phyloP scores from a whole-genome alignment of 768 basidiomycete genomes.

The Heimioporus sp. region DNA sequence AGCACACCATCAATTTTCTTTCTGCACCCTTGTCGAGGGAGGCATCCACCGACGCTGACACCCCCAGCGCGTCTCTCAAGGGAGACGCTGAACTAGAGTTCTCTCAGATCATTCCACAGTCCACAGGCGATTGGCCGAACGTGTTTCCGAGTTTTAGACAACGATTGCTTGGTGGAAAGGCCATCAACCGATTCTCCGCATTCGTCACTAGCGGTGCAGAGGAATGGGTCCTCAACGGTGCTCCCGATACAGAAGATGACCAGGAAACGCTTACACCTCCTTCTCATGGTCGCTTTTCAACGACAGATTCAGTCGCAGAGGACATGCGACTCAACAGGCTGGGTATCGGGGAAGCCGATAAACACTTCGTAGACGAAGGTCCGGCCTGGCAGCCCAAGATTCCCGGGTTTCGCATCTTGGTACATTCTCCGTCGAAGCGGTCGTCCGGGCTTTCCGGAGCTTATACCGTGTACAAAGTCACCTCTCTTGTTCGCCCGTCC shows the following conservation, averaged over 20 bases:
- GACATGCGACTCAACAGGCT: slow-evolving; percentile 36
- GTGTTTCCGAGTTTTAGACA: slow-evolving; percentile 66
- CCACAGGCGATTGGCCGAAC: slow-evolving; percentile 64
- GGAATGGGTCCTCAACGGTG: slow-evolving; percentile 75
- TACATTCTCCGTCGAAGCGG: slow-evolving; percentile 81
- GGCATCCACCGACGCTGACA: slow-evolving; percentile 45
- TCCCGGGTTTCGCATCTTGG: slow-evolving; percentile 68
- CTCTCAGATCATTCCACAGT: slow-evolving; percentile 55
- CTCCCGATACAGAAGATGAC: slow-evolving; percentile 31
- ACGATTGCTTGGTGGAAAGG: slow-evolving; percentile 73
- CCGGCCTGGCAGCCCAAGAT: slow-evolving; percentile 73
- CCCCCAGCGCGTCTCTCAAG: slow-evolving; percentile 42
- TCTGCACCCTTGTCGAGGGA: slow-evolving; percentile 45
- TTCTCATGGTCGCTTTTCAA: slow-evolving; percentile 27
- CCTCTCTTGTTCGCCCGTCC: slow-evolving; percentile 41
- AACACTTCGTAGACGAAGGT: slow-evolving; percentile 68
- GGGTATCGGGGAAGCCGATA: slow-evolving; percentile 58
- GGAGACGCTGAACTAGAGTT: slow-evolving; percentile 22
- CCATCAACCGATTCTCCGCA: slow-evolving; percentile 79
- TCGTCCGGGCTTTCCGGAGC: slow-evolving; percentile 63
- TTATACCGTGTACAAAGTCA: slow-evolving; percentile 74
- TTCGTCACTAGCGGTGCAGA: slow-evolving; percentile 88
- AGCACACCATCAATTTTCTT: slow-evolving; percentile 69
- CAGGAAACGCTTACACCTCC: slow-evolving; percentile 15
- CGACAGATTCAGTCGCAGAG: slow-evolving; percentile 41